phyloP scores from a whole-genome alignment of 1,284 basidiomycete species.

The Wolfiporia cocos region DNA sequence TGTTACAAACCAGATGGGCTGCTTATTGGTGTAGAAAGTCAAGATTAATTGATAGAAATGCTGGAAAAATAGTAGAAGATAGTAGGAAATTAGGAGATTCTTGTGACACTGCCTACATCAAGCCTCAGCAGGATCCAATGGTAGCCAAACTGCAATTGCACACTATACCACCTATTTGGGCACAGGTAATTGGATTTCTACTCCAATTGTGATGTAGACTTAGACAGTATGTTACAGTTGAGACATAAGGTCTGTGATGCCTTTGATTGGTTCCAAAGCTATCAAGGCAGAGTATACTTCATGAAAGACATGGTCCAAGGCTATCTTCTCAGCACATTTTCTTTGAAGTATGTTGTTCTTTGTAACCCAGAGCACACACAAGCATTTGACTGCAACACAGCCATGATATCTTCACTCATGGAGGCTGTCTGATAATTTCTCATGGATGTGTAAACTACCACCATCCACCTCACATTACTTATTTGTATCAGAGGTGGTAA shows the following conservation, averaged over 20 bases:
- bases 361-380: neutral
- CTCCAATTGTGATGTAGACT: no score
- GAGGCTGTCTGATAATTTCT: conserved; percentile 67
- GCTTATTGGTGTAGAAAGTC: no score
- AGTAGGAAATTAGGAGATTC: no score
- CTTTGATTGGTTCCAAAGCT: conserved; percentile 66
- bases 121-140: neutral
- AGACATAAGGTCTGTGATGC: conserved; percentile 78
- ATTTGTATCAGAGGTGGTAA: conserved; percentile 54
- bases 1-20: no score
- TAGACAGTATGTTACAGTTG: conserved; percentile 49
- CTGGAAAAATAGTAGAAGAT: no score
- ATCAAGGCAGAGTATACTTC: conserved; percentile 74
- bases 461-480: neutral
- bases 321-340: conserved; percentile 65
- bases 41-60: no score
- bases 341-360: conserved; percentile 43
- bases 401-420: conserved; percentile 57
- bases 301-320: conserved; percentile 56
- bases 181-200: conserved; percentile 22
- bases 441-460: conserved; percentile 52
- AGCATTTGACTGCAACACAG: conserved; percentile 28
- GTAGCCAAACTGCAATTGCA: conserved; percentile 1
- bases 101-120: neutral
- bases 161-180: conserved; percentile 27